Evolutionary conservation across 257 asterid genomes (phyloP).

Genomic region (Nicotiana otophora): DNA sequence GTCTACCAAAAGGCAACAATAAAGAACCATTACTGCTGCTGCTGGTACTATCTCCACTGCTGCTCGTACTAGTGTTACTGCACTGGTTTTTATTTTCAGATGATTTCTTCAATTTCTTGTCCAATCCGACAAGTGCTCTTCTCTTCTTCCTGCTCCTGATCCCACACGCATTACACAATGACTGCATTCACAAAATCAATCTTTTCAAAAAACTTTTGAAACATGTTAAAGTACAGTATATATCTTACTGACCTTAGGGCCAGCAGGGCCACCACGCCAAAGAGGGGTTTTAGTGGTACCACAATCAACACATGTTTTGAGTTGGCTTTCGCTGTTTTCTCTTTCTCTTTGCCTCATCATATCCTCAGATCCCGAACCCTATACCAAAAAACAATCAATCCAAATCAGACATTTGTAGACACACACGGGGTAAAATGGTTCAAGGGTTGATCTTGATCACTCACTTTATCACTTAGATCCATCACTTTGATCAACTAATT

Average conservation of each 20-base stretch:
- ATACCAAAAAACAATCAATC: background rate
- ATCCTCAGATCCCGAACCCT: conserved; percentile 33
- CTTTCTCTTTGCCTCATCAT: conserved; percentile 46
- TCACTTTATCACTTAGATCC: conserved; percentile 89
- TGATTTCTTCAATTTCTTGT: conserved; percentile 58
- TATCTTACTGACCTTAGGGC: conserved; percentile 64
- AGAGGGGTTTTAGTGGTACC: conserved; percentile 94
- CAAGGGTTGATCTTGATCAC: conserved; percentile 31
- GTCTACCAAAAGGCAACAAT: conserved; percentile 54
- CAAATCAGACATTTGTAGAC: background rate
- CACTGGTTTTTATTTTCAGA: background rate
- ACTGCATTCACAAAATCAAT: conserved; percentile 42
- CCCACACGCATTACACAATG: conserved; percentile 97
- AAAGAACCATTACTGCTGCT: conserved; percentile 28
- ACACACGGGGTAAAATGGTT: background rate
- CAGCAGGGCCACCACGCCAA: conserved; percentile 99
- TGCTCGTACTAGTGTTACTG: conserved; percentile 35
- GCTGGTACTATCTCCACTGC: conserved; percentile 50
- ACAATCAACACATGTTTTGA: conserved; percentile 81
- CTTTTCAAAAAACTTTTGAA: background rate
- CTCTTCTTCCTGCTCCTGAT: conserved; percentile 88
- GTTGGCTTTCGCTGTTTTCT: conserved; percentile 52
- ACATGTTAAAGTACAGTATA: background rate
- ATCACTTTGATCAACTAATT: conserved; percentile 19
- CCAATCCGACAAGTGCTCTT: conserved; percentile 74